Evolutionary conservation across 2,329 filamentous ascomycete genomes (phyloP), one percentile per base, ranked within the genome.

Genomic region (Colletotrichum eremochloae): DNA sequence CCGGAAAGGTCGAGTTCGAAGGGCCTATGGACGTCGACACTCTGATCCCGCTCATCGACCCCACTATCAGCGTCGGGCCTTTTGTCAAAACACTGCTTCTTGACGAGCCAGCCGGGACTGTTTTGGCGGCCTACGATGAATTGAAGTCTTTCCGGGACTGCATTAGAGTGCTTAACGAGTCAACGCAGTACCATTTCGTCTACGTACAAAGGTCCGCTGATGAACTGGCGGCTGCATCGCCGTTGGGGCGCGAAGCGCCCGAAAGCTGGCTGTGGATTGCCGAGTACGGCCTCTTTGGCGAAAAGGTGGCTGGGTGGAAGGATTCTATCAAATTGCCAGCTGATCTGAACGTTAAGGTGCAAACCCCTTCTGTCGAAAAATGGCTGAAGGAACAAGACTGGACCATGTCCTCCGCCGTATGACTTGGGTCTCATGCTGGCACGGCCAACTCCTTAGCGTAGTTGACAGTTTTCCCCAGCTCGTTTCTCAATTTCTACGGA

Each of bases 1-100:
- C 33, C 3, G 40, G 44, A 15, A 58, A n/a, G 20, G 42, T 36
- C 20, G 68, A 71, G 33, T 62, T 71, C 20, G 50, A 62, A 12
- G 64, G 64, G 11, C 48, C 50, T 14, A 42, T 46, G 2, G 18
- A n/a, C 6, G 33, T 29, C 20, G 57, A 57, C 15, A 33, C 11
- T 8, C 5, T 24, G 18, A n/a, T 50, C 6, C 42, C 68, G 5
- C 63, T 87, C 58, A 81, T 86, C 61, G 79, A 84, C 60, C 76
- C 81, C 0, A 73, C 72, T 0, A 73, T 75, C 2, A 84, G 83
- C 1, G 84, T 83, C 0, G 86, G 86, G 0, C 76, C 78, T 0
- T 87, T 86, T 46, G 85, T 87, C 1, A 79, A 77, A 14, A 82
- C 83, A 0, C 76, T 88, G 33, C 53, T 87, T 5, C 80, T 84